Evolutionary conservation across 176 grass and related monocot species (phyloP).

Genomic region (Raddia distichophylla): DNA sequence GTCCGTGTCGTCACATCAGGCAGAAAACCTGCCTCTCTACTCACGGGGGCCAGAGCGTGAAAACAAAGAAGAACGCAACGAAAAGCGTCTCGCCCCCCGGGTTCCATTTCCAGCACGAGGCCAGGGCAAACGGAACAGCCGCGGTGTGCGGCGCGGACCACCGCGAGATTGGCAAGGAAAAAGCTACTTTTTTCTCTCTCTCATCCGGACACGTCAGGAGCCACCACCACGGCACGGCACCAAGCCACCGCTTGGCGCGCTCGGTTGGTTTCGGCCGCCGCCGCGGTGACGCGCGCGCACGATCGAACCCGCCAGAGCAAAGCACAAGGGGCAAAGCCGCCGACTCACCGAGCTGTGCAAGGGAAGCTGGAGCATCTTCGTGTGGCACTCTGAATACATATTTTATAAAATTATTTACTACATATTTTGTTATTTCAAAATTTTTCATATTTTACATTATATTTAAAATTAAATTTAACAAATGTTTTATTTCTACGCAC

Average conservation of each 20-base stretch:
- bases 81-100: slow-evolving; percentile 1
- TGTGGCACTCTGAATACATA: too few relatives aligned
- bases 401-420: too few relatives aligned
- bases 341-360: not conserved
- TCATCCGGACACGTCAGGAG: slow-evolving; percentile 32
- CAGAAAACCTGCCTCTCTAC: too few relatives aligned
- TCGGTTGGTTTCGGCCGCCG: not conserved
- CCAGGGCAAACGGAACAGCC: not conserved
- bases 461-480: too few relatives aligned
- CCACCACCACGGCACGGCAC: slow-evolving; percentile 27
- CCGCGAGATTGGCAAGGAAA: slow-evolving; percentile 18
- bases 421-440: too few relatives aligned
- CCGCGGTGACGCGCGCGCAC: not conserved
- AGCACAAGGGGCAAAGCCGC: not conserved
- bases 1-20: not conserved
- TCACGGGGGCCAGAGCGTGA: not conserved
- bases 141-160: not conserved
- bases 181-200: not conserved
- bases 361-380: too few relatives aligned
- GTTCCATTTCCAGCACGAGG: slow-evolving; percentile 18
- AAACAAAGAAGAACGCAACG: not conserved
- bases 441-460: too few relatives aligned
- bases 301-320: slow-evolving; percentile 11
- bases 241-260: not conserved
- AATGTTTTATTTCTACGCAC: too few relatives aligned